These are phyloP conservation scores for Heritiera littoralis DNA, from an alignment of 345 rosid species.

Conservation along the genomic window DNA sequence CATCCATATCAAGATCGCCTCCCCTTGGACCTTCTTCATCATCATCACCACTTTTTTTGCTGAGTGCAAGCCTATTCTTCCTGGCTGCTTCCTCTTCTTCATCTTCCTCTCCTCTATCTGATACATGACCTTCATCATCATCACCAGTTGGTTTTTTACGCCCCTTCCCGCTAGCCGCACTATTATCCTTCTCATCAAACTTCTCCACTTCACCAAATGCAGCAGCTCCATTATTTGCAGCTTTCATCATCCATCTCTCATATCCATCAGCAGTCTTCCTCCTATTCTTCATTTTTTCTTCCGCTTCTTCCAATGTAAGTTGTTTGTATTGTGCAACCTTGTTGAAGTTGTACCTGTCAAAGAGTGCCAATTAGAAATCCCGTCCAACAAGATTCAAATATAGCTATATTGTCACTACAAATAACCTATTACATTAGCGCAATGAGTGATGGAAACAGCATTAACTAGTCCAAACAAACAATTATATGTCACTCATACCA, in stretches of 20 bases:
- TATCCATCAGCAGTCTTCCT: slow-evolving; percentile 97
- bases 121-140: slow-evolving; percentile 84
- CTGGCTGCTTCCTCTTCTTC: slow-evolving; percentile 88
- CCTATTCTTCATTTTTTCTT: slow-evolving; percentile 95
- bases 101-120: slow-evolving; percentile 92
- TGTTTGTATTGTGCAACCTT: slow-evolving; percentile 98
- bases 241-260: slow-evolving; percentile 99
- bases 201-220: slow-evolving; percentile 88
- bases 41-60: slow-evolving; percentile 67
- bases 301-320: slow-evolving; percentile 96
- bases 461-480: neutral
- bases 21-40: slow-evolving; percentile 96
- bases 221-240: slow-evolving; percentile 88
- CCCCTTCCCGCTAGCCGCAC: slow-evolving; percentile 63
- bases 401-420: neutral
- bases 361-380: neutral
- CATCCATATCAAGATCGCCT: slow-evolving; percentile 90
- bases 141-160: slow-evolving; percentile 71
- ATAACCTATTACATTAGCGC: neutral
- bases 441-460: neutral
- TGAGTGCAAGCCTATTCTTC: slow-evolving; percentile 84
- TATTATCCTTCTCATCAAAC: slow-evolving; percentile 66
- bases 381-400: neutral
- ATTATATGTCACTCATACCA: slow-evolving; percentile 49
- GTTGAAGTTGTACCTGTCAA: slow-evolving; percentile 73